phyloP scores from a whole-genome alignment of 371 early-diverging fungal species.

The Zopfochytrium polystomum region DNA sequence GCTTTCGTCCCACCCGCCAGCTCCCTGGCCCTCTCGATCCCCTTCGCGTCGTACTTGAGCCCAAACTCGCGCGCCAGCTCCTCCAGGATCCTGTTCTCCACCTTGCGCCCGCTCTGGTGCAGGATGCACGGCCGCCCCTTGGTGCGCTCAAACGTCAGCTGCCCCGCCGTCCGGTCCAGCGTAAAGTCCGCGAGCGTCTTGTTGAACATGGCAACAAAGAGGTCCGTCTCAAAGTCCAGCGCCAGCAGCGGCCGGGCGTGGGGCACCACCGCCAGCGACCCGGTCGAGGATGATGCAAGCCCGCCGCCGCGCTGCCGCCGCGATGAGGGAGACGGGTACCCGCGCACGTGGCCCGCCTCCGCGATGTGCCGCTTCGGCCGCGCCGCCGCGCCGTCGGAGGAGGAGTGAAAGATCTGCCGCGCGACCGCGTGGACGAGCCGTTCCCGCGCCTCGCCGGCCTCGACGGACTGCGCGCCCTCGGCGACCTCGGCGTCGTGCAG shows the following conservation, averaged over 20 bases:
- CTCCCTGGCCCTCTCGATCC: conserved; percentile 4
- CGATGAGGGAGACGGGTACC: background rate
- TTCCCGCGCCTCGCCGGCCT: background rate
- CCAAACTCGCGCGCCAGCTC: conserved; percentile 26
- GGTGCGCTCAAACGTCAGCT: conserved; percentile 11
- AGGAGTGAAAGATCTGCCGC: background rate
- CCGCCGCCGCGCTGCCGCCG: background rate
- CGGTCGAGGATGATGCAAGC: background rate
- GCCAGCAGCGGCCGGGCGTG: conserved; percentile 19
- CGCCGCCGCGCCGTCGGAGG: background rate
- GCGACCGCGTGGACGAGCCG: background rate
- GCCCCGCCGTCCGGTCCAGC: conserved; percentile 3
- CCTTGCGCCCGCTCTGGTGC: conserved; percentile 38
- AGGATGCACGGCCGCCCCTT: conserved; percentile 26
- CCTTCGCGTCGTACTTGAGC: conserved; percentile 6
- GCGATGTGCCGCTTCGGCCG: background rate
- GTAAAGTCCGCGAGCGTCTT: conserved; percentile 2
- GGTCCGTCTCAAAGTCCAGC: conserved; percentile 29
- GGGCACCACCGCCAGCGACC: background rate
- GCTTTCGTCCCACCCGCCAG: background rate
- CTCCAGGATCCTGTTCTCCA: conserved; percentile 25
- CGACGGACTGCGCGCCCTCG: background rate
- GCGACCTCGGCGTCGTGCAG: background rate
- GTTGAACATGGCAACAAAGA: conserved; percentile 25
- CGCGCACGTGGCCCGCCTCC: background rate